Evolutionary conservation across 306 rosid genomes (phyloP).

Genomic region (Prunus padus): DNA sequence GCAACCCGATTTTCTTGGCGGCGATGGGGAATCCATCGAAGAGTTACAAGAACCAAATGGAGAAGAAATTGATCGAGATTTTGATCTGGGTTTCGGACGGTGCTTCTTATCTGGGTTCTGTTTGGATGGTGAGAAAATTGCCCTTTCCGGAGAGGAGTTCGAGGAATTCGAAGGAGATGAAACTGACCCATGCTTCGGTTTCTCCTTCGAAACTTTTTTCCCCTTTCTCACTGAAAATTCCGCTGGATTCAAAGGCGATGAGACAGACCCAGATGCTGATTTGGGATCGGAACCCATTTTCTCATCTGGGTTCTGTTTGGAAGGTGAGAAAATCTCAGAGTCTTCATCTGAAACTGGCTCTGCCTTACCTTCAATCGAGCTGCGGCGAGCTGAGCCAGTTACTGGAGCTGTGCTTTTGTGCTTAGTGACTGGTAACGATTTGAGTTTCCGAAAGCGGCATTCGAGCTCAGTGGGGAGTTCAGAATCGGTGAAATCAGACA

Average conservation of each 20-base stretch:
- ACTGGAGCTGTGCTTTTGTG: background rate
- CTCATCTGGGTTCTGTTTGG: slow-evolving; percentile 29
- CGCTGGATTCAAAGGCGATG: slow-evolving; percentile 17
- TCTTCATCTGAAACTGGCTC: slow-evolving; percentile 12
- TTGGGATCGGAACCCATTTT: slow-evolving; percentile 11
- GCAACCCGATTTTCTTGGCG: slow-evolving; percentile 58
- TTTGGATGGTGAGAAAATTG: slow-evolving; percentile 35
- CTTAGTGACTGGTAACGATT: slow-evolving; percentile 57
- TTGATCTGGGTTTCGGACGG: slow-evolving; percentile 1
- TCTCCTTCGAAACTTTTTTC: slow-evolving; percentile 17
- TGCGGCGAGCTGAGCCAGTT: slow-evolving; percentile 4
- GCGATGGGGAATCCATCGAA: slow-evolving; percentile 49
- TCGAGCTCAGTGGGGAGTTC: slow-evolving; percentile 69
- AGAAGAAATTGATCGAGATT: slow-evolving; percentile 26
- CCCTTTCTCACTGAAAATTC: slow-evolving; percentile 6
- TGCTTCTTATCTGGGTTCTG: slow-evolving; percentile 9
- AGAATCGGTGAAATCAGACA: slow-evolving; percentile 57
- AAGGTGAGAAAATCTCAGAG: slow-evolving; percentile 26
- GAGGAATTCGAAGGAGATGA: slow-evolving; percentile 47
- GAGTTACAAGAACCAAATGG: slow-evolving; percentile 30
- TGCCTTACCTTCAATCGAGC: slow-evolving; percentile 3
- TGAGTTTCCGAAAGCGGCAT: slow-evolving; percentile 77
- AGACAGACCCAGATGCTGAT: slow-evolving; percentile 22
- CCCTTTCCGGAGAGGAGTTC: slow-evolving; percentile 38
- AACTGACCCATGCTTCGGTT: slow-evolving; percentile 29